Conservation (phyloP, 2,329 filamentous ascomycete genomes). For the Immersiporthe knoxdaviesiana region DNA sequence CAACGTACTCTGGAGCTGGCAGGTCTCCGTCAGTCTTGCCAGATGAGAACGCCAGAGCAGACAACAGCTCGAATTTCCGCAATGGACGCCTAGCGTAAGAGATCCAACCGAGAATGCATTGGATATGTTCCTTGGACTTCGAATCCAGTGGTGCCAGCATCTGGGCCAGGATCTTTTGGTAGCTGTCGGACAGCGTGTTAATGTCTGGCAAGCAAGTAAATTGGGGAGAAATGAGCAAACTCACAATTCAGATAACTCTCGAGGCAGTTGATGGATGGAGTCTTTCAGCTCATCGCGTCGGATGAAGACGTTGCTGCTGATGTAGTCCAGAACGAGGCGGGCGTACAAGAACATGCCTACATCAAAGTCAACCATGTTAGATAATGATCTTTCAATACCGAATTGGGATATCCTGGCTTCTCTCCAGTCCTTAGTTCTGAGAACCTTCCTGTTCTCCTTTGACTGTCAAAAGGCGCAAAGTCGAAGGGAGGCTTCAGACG, state of each 20-base stretch:
- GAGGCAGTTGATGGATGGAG: conserved; percentile 34
- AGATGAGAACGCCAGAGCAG: conserved; percentile 38
- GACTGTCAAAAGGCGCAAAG: background rate
- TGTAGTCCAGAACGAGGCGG: conserved; percentile 41
- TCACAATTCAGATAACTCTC: conserved; percentile 35
- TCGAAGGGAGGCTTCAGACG: too few species aligned
- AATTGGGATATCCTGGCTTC: background rate
- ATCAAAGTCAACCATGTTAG: background rate
- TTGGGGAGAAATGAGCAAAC: conserved; percentile 10
- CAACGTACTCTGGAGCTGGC: conserved; percentile 34
- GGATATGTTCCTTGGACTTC: conserved; percentile 36
- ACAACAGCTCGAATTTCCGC: conserved; percentile 39
- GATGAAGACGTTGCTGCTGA: conserved; percentile 39
- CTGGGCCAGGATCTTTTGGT: conserved; percentile 36
- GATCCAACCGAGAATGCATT: conserved; percentile 41
- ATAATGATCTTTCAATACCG: background rate
- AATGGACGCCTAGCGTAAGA: conserved; percentile 42
- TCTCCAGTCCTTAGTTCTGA: too few species aligned
- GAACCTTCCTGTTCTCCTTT: background rate
- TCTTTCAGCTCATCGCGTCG: conserved; percentile 33
- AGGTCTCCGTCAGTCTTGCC: conserved; percentile 18
- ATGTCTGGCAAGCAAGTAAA: background rate
- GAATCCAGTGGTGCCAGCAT: conserved; percentile 34
- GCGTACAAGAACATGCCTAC: conserved; percentile 45
- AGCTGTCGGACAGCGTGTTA: conserved; percentile 32